Evolutionary conservation across 257 asterid genomes (phyloP), one percentile per base, ranked within the genome.

Genomic region (Henckelia pumila): DNA sequence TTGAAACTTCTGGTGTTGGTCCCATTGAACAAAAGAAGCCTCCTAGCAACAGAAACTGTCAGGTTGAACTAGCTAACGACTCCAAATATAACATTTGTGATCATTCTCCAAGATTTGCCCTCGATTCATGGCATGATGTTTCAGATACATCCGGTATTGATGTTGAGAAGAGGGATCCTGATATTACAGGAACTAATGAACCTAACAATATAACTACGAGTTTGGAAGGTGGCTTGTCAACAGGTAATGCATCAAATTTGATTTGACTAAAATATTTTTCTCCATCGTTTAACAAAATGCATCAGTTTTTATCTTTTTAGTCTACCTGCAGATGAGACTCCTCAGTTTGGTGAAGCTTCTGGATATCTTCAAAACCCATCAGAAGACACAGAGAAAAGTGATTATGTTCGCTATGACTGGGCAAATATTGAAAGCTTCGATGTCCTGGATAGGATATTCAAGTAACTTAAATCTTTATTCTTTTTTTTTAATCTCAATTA

Each of bases 381-480:
- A 5, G 86, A 80, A 59, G 86, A 79, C 53, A 76, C 79, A 61
- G 95, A 89, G 70, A 83, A 82, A 68, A 77, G 82, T 37, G 97
- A 88, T 71, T 80, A 85, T 77, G 86, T 74, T 75, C 91, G 85
- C 79, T 93, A 85, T 76, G 87, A 84, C 69, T 93, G 98, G 98
- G 92, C 85, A 30, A 85, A 79, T 68, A 88, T 93, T 52, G 95
- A 97, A 78, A 93, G 94, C 77, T 93, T 93, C 72, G 96, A 88
- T 64, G 98, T 90, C 68, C 92, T 93, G 64, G 98, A 90, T 75
- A 85, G 84, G 77, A 85, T 93, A 70, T 90, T 93, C 79, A 86
- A 95, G 98, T 93, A 88, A 82, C 19, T 69, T 66, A 37, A 61
- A 72, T 47, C 20, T 47, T 11, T 40, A 3, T 64, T 69, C 33